Percentiles rank a stretch among this genome's conserved stretches.
phyloP scores from a whole-genome alignment of 2,329 filamentous ascomycete genomes.

The Periconia sp. region DNA sequence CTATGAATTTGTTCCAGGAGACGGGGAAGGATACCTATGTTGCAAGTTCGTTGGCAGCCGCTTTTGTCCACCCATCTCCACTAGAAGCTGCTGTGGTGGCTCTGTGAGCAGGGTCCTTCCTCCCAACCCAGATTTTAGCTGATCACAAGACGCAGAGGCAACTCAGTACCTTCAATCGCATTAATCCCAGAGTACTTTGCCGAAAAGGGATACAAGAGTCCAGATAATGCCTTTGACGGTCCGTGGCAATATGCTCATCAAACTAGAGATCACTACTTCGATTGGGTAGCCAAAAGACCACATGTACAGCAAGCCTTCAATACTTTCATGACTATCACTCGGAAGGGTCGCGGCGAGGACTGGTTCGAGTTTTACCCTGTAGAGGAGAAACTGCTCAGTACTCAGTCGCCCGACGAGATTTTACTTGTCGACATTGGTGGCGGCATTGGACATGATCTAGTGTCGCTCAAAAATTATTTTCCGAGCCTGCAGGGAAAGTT shows the following conservation, averaged over 20 bases:
- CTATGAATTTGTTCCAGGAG: not conserved
- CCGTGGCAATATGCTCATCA: constrained; percentile 29
- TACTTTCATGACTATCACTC: constrained; percentile 15
- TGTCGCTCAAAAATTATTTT: constrained; percentile 4
- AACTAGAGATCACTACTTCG: constrained; percentile 25
- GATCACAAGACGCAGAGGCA: not conserved
- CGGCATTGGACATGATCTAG: constrained; percentile 8
- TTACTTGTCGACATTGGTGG: constrained; percentile 14
- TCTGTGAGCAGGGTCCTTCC: not conserved
- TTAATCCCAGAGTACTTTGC: constrained; percentile 25
- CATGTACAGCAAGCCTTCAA: constrained; percentile 24
- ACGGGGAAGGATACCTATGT: not conserved
- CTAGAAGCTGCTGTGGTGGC: not conserved
- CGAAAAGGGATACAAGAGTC: constrained; percentile 26
- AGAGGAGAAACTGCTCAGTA: constrained; percentile 8
- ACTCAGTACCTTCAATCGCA: constrained; percentile 1
- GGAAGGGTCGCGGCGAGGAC: not conserved
- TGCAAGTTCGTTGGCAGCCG: not conserved
- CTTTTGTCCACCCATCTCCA: not conserved
- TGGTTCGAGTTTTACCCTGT: constrained; percentile 18
- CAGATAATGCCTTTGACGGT: constrained; percentile 23
- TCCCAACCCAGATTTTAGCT: not conserved
- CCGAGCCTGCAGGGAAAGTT: constrained; percentile 9
- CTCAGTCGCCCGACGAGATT: not conserved
- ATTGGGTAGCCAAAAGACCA: constrained; percentile 22